Base-by-base conservation (phyloP, 345 rosid genomes). In the Moricandia moricandioides region DNA sequence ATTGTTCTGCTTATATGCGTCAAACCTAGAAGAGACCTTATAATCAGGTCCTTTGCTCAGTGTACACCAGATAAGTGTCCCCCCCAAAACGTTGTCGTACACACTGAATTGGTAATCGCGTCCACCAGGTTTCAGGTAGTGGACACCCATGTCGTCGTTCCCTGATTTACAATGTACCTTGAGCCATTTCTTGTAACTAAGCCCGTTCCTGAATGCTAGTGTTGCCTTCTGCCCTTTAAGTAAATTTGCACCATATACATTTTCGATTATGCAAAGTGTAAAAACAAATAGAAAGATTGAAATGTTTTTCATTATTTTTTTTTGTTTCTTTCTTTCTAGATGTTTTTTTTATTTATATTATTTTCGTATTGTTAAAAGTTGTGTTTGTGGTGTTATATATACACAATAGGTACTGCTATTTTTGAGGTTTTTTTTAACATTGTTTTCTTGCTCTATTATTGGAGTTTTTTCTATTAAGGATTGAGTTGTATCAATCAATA, bases 281-380 rank as follows among this genome's bases (percentile, higher is more conserved):
- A 67, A 10, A 49, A 67, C 73, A 67, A 59, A 17, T 59, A 67
- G 73, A 75, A 67, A 33, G 62, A 67, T 75, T 16, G 62, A 47
- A 0, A 67, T 26, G 4, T 7, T 49, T 47, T 75, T 75, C 78
- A 67, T 74, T 30, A 43, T 57, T 47, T 0, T 65, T 13, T 33
- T 5, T 45, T 45, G 8, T 49, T 49, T 49, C 55, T 49, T 49
- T 49, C 55, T 49, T 49, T 49, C 55, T 49, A 49, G 24, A 49
- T 49, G 55, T 49, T 49, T 21, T 21, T 47, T 47, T 6, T 8
- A 14, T 14, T 6, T 49, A 49, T 14, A 14, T 13, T 21, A 4
- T 43, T 6, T 16, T 49, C 2, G 21, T 49, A 14, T 49, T 49
- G 24, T 49, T 49, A 7, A 14, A 7, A 14, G 12, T 14, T n/a